These are phyloP conservation scores for Hymenoscyphus fructigenus DNA, from an alignment of 2,329 filamentous ascomycete species.

Conservation along the genomic window DNA sequence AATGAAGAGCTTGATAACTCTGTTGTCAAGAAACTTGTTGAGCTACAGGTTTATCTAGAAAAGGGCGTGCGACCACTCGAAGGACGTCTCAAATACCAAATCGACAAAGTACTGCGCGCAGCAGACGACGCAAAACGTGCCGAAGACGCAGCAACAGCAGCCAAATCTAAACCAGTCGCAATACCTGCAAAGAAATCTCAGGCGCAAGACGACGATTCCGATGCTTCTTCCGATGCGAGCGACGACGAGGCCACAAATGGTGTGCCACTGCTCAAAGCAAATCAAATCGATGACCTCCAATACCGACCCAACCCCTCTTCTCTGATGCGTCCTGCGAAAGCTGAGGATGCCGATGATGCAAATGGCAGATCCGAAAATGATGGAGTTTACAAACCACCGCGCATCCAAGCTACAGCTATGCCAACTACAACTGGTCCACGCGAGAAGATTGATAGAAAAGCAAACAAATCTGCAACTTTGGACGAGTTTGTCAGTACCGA, in stretches of 20 bases:
- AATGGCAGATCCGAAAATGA: slow-evolving; percentile 45
- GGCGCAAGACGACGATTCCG: slow-evolving; percentile 20
- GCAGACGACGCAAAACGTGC: slow-evolving; percentile 61
- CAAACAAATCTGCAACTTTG: slow-evolving; percentile 76
- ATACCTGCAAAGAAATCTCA: slow-evolving; percentile 6
- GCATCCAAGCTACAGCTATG: slow-evolving; percentile 84
- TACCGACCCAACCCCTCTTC: slow-evolving; percentile 60
- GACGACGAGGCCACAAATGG: slow-evolving; percentile 28
- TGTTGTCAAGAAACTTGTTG: slow-evolving; percentile 82
- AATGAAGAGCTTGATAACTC: slow-evolving; percentile 56
- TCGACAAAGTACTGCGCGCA: slow-evolving; percentile 89
- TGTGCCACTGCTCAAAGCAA: slow-evolving; percentile 27
- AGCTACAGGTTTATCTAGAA: slow-evolving; percentile 89
- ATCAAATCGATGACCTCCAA: slow-evolving; percentile 56
- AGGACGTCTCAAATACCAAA: slow-evolving; percentile 87
- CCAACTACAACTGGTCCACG: slow-evolving; percentile 52
- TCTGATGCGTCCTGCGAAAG: slow-evolving; percentile 34
- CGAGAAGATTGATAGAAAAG: slow-evolving; percentile 59
- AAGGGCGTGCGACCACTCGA: slow-evolving; percentile 89
- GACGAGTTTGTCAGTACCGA: slow-evolving; percentile 91
- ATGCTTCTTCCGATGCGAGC: slow-evolving; percentile 36
- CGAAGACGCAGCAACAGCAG: slow-evolving; percentile 40
- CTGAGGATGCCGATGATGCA: slow-evolving; percentile 28
- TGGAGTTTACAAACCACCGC: slow-evolving; percentile 85
- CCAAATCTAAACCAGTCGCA: slow-evolving; percentile 4